Evolutionary conservation across 2,329 filamentous ascomycete species (phyloP), one percentile per base, ranked within the genome.

Genomic region (Berkeleyomyces basicola): DNA sequence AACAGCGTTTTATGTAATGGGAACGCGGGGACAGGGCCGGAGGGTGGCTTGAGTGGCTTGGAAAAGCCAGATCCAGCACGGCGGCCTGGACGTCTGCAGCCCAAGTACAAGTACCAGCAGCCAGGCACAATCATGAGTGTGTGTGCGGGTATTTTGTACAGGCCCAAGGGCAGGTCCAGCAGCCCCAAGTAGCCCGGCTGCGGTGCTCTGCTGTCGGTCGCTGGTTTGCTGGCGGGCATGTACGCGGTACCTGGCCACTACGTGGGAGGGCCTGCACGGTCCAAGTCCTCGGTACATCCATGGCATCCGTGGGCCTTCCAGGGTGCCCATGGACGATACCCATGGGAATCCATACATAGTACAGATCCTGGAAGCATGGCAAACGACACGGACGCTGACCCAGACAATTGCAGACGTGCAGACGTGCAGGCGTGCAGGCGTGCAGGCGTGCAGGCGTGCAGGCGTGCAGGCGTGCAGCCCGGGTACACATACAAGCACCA

Each of bases 1-100:
- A 57, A 23, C 62, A 63, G 62, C 62, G 58, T 66, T 67, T 67
- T 65, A 67, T 67, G 66, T 65, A 67, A 67, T 66, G 63, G 51
- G 63, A 65, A 65, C 60, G 62, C 40, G 58, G 42, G 42, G 43
- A 40, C 58, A 43, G 23, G 58, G 37, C 58, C 58, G 23, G 40
- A 59, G 43, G 33, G 58, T 43, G 49, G 49, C 49, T 53, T 53
- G 49, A 53, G 49, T 53, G 49, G 49, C 49, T 53, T 23, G 23
- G 23, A 23, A 23, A 23, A 23, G 23, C 23, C 23, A 23, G 23
- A 23, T 23, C 23, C 23, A 23, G 23, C 23, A 23, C 23, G 23
- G 23, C 23, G 23, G 23, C 23, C 23, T 23, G 23, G 23, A 23
- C 23, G 23, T 23, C 23, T 23, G 23, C 23, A 23, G 23, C 23